Conservation (phyloP, 2,329 filamentous ascomycete genomes). For the Phyllosticta citrichinensis region DNA sequence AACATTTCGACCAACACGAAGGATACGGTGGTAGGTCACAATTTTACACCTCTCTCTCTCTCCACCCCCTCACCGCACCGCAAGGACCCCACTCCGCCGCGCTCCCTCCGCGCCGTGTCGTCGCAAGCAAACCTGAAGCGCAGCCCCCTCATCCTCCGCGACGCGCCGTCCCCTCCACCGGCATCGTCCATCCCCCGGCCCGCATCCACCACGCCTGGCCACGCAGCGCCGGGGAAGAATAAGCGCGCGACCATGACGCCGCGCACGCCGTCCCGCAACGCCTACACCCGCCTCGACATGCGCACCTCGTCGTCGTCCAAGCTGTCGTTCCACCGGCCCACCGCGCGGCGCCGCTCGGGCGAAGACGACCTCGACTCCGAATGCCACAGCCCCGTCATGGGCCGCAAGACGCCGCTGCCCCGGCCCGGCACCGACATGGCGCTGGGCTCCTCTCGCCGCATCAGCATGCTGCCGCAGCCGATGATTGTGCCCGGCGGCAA, state of each 20-base stretch:
- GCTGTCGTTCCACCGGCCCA: slow-evolving; percentile 2
- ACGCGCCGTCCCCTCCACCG: slow-evolving; percentile 18
- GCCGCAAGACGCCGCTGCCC: slow-evolving; percentile 2
- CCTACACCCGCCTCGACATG: slow-evolving; percentile 1
- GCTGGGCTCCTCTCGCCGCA: not conserved
- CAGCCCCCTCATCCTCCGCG: slow-evolving; percentile 23
- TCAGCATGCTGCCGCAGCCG: slow-evolving; percentile 8
- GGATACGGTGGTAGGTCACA: slow-evolving; percentile 28
- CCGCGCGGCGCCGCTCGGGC: not conserved
- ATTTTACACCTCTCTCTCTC: slow-evolving; percentile 26
- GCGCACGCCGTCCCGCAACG: slow-evolving; percentile 8
- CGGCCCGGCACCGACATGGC: slow-evolving; percentile 5
- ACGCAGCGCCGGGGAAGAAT: slow-evolving; percentile 4
- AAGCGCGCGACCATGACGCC: not conserved
- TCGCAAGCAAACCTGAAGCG: slow-evolving; percentile 18
- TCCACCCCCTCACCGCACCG: slow-evolving; percentile 26
- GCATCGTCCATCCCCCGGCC: slow-evolving; percentile 14
- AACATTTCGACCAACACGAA: slow-evolving; percentile 28
- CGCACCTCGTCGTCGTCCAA: slow-evolving; percentile 1
- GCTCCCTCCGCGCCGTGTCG: slow-evolving; percentile 19
- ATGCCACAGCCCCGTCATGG: not conserved
- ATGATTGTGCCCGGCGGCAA: not conserved
- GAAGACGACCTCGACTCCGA: slow-evolving; percentile 1
- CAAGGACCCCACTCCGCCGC: slow-evolving; percentile 15
- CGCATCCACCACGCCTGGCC: slow-evolving; percentile 20